Evolutionary conservation across 208 protist genomes (phyloP), one percentile per base, ranked within the genome.

Genomic region (Vickermania spadyakhi): DNA sequence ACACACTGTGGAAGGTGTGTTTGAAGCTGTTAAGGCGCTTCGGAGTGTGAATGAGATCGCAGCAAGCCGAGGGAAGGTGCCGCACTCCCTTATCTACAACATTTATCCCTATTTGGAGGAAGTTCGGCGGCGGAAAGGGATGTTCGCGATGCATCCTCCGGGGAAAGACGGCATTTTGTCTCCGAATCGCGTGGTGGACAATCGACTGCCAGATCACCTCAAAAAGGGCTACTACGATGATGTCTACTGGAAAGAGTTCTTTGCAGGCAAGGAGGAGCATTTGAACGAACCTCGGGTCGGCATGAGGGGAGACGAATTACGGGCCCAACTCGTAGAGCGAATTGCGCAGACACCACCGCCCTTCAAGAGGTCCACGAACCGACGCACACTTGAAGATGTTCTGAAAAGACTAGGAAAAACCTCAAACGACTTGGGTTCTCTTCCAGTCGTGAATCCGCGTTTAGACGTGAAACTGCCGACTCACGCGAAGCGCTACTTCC

Each of bases 151-250:
- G 90, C 90, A 96, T 63, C 90, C 90, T 49, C 79, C 76, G 5
- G 90, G 90, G 53, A 93, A 93, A 70, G 90, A 94, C 69, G 90
- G 87, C 64, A 67, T 94, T 59, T 83, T 96, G 50, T 88, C 90
- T 81, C 87, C 90, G 0, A 79, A 96, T 70, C 86, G 90, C 66
- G 87, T 94, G 45, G 84, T 96, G 18, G 90, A 96, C 62, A 96
- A 96, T 60, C 85, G 90, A 57, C 71, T 96, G 51, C 90, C 90
- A 3, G 90, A 96, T 58, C 90, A 96, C 62, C 70, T 96, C 27
- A 96, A 96, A 73, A 93, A 85, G 73, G 87, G 87, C 49, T 96
- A 96, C 75, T 96, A 96, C 64, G 90, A 96, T 68, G 90, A 96
- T 72, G 82, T 93, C 29, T 96, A 94, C 73, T 94, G 86, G 85